phyloP scores from a whole-genome alignment of 257 asterid species.

The Jacaranda copaia region DNA sequence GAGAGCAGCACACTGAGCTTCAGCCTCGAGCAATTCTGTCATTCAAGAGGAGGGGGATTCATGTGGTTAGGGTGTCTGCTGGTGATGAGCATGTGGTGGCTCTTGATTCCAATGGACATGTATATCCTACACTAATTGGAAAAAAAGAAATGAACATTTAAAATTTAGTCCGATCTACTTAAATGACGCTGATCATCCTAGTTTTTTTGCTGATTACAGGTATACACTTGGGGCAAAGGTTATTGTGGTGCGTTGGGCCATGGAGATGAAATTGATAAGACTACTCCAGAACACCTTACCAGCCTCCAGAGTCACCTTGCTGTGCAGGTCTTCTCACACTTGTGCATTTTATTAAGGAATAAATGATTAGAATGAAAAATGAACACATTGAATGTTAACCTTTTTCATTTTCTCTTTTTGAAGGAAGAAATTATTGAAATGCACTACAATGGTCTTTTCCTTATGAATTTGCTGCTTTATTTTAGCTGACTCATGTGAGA shows the following conservation, averaged over 20 bases:
- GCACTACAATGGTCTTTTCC: not conserved
- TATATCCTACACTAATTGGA: conserved; percentile 36
- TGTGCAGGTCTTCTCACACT: conserved; percentile 65
- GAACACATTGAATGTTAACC: not conserved
- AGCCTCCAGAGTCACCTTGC: conserved; percentile 65
- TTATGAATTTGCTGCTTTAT: not conserved
- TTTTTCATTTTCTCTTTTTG: not conserved
- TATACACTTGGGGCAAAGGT: conserved; percentile 93
- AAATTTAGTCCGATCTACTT: not conserved
- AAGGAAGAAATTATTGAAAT: conserved; percentile 2
- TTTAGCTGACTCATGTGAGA: too few relatives aligned
- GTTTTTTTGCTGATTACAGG: conserved; percentile 47
- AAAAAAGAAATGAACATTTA: not conserved
- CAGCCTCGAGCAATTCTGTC: conserved; percentile 67
- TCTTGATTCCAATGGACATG: conserved; percentile 84
- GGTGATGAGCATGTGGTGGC: conserved; percentile 92
- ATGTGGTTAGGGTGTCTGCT: conserved; percentile 75
- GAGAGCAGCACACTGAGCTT: conserved; percentile 80
- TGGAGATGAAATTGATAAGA: conserved; percentile 84
- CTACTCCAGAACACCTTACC: conserved; percentile 63
- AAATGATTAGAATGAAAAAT: not conserved
- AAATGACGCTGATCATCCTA: not conserved
- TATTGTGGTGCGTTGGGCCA: conserved; percentile 91
- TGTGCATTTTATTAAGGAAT: not conserved
- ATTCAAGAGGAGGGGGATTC: conserved; percentile 69